These are phyloP conservation scores for Colletotrichum sidae DNA, from an alignment of 2,329 filamentous ascomycete species.

Conservation along the genomic window DNA sequence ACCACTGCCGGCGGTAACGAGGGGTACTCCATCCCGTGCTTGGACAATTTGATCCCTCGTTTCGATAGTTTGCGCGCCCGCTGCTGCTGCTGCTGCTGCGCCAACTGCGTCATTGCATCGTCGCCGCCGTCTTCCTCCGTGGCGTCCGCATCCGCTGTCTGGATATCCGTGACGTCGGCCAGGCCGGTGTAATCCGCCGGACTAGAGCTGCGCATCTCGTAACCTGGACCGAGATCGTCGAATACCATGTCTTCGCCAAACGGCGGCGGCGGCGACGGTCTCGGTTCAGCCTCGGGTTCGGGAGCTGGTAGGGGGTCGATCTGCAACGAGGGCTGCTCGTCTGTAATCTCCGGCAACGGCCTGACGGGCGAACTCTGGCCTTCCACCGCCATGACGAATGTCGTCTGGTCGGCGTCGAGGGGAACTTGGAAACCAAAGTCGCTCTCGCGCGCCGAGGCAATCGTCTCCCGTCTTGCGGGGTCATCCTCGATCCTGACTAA, in stretches of 20 bases:
- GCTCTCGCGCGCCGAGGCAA: slow-evolving; percentile 56
- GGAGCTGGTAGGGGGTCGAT: slow-evolving; percentile 34
- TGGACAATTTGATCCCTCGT: slow-evolving; percentile 69
- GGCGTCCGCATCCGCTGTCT: slow-evolving; percentile 35
- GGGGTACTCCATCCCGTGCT: slow-evolving; percentile 80
- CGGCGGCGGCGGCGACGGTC: background rate
- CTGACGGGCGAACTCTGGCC: slow-evolving; percentile 38
- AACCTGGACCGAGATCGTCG: slow-evolving; percentile 8
- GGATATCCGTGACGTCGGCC: slow-evolving; percentile 13
- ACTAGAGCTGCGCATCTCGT: slow-evolving; percentile 31
- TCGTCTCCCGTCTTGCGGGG: slow-evolving; percentile 51
- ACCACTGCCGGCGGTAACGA: slow-evolving; percentile 79
- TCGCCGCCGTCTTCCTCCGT: slow-evolving; percentile 34
- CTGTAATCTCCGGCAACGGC: slow-evolving; percentile 36
- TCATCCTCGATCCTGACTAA: slow-evolving; percentile 50
- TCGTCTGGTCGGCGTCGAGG: slow-evolving; percentile 60
- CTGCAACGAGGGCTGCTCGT: slow-evolving; percentile 33
- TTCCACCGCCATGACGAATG: slow-evolving; percentile 59
- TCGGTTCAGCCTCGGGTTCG: slow-evolving; percentile 13
- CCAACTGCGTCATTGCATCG: slow-evolving; percentile 26
- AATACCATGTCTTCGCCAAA: slow-evolving; percentile 17
- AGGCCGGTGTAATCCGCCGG: slow-evolving; percentile 59
- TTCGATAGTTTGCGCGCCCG: slow-evolving; percentile 51
- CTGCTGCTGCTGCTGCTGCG: slow-evolving; percentile 39
- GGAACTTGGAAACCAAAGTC: slow-evolving; percentile 65